Conservation (phyloP, 768 basidiomycete genomes). For the Lyophyllum shimeji region DNA sequence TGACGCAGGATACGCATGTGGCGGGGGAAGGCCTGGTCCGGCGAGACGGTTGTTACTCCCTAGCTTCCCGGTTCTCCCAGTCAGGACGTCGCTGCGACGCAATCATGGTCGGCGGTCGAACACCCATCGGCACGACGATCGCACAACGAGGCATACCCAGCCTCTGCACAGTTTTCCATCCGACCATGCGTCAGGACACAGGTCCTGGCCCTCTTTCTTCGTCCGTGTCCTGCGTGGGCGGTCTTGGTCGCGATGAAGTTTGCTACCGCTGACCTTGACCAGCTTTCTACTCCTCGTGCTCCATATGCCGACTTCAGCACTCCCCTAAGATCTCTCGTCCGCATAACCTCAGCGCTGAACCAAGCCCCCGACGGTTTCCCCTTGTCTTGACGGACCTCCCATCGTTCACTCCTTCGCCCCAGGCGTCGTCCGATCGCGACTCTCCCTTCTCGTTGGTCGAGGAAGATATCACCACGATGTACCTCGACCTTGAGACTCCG, state of each 20-base stretch:
- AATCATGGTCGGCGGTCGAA: background rate
- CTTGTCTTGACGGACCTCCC: background rate
- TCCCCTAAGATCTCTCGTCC: background rate
- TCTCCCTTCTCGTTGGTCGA: conserved; percentile 1
- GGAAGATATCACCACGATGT: conserved; percentile 7
- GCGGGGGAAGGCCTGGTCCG: too few relatives aligned
- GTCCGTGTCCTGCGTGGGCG: background rate
- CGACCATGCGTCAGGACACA: background rate
- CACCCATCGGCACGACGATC: background rate
- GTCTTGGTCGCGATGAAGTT: background rate
- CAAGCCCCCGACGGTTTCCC: background rate
- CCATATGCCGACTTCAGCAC: background rate
- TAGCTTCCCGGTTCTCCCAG: too few relatives aligned
- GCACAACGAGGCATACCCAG: background rate
- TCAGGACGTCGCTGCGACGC: too few relatives aligned
- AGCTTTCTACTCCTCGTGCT: background rate
- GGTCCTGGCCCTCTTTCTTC: background rate
- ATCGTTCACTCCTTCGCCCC: background rate
- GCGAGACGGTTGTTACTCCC: too few relatives aligned
- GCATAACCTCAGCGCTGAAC: background rate
- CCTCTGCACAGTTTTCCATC: background rate
- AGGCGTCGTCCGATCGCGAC: background rate
- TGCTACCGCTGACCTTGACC: background rate
- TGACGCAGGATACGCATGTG: too few relatives aligned
- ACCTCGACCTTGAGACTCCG: background rate